Evolutionary conservation across 495 filamentous ascomycete species (phyloP), one percentile per base, ranked within the genome.

Genomic region (Cryomyces antarcticus): DNA sequence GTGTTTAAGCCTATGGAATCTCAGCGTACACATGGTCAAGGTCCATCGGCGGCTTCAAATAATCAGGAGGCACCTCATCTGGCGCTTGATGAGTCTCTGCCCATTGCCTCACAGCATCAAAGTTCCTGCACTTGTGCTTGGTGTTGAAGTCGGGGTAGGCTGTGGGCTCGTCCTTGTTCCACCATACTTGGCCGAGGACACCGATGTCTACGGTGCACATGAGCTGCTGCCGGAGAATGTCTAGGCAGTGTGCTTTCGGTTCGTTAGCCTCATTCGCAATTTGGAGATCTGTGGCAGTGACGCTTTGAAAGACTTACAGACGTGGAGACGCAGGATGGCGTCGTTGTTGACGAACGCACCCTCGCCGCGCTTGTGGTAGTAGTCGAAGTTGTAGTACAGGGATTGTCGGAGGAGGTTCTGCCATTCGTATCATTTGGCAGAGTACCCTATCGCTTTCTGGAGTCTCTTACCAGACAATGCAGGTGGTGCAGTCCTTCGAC

Each of bases 401-500:
- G 66, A 57, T 53, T 75, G 62, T 4, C 72, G 64, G 4, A 75
- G 56, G 30, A 74, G 62, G 38, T 77, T 71, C 63, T 65, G 31
- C 28, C 11, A 28, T 24, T 24, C 17, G 29, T 38, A 4, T 34
- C 12, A 38, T 10, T 3, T 1, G 9, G 12, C 33, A 36, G 12
- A 10, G 33, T 36, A 13, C 33, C 3, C 33, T 9, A 1, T 36
- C 33, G 7, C 17, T 6, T 29, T 30, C 6, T 13, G 7, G 11
- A 31, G 11, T 47, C 28, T 28, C 51, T 46, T 49, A 69, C 66
- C 49, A 74, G 49, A 39, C 72, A 77, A 45, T 73, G 70, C 3
- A 75, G 51, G 46, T 75, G 71, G 44, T 74, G 72, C 9, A 75
- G 48, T 0, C 70, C 70, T 51, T 72, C 71, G 6, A 74, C 57